Base-by-base conservation (phyloP, 2,329 filamentous ascomycete species). In the Harringtonia lauricola region DNA sequence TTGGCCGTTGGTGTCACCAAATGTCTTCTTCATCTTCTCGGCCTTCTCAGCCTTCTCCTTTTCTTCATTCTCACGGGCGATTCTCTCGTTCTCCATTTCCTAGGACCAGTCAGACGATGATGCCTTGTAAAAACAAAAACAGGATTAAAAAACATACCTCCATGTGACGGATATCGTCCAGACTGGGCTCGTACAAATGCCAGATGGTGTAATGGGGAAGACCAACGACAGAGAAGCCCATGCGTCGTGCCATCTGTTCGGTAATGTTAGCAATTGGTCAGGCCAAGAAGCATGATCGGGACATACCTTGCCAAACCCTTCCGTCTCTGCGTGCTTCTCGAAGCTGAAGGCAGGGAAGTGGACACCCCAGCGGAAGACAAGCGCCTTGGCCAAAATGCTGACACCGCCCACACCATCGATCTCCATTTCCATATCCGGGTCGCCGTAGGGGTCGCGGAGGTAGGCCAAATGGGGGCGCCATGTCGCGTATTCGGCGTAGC, bases 371-470 rank as follows among this genome's bases (percentile, higher is more conserved):
- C 92, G 80, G 70, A 98, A 98, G 1, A 98, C 92, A 55, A 83
- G 84, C 2, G 92, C 92, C 64, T 96, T 98, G 37, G 92, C 90
- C 54, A 98, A 65, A 56, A 98, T 98, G 66, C 88, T 95, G 54
- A 98, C 92, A 65, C 92, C 92, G 41, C 92, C 90, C 38, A 98
- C 89, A 52, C 92, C 92, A 55, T 98, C 92, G 54, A 98, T 90
- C 57, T 98, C 92, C 92, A 98, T 96, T 61, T 98, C 92, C 83
- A 96, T 95, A 59, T 98, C 92, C 18, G 90, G 90, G 58, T 98
- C 92, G 33, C 92, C 92, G 56, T 94, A 96, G 2, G 92, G 92
- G 59, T 98, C 92, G 47, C 92, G 83, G 8, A 98, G 76, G 60
- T 98, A 98, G 35, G 92, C 92, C 57, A 98, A 72, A 72, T 98